Conservation (phyloP, 352 stramenopile species). For the Saprolegnia diclina region DNA sequence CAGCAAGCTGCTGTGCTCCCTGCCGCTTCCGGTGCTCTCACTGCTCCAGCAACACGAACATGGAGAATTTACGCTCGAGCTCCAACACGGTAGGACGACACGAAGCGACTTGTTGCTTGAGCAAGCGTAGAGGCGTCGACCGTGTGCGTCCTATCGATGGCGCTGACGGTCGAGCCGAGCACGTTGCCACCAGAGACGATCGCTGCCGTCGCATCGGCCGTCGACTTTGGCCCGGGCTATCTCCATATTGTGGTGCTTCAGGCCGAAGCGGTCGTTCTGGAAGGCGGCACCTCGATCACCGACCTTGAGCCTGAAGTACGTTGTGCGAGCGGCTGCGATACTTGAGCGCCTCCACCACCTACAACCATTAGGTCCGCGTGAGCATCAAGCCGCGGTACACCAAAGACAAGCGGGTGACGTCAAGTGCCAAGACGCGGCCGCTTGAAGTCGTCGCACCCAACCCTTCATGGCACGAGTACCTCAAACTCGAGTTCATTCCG, state of each 20-base stretch:
- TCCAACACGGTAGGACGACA: slow-evolving; percentile 4
- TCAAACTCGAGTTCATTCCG: slow-evolving; percentile 40
- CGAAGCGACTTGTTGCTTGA: no score
- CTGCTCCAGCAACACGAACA: not conserved
- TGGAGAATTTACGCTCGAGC: slow-evolving; percentile 1
- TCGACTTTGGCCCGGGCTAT: slow-evolving; percentile 31
- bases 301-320: slow-evolving; percentile 44
- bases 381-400: slow-evolving; percentile 46
- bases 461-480: slow-evolving; percentile 50
- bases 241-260: slow-evolving; percentile 41
- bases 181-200: not conserved
- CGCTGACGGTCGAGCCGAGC: slow-evolving; percentile 8
- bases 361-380: slow-evolving; percentile 32
- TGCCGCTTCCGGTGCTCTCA: not conserved
- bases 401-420: slow-evolving; percentile 44
- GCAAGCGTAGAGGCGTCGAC: not conserved
- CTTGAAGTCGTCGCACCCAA: slow-evolving; percentile 38
- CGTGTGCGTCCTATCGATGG: slow-evolving; percentile 1
- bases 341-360: not conserved
- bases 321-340: not conserved
- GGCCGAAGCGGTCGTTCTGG: slow-evolving; percentile 36
- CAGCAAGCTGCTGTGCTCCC: not conserved
- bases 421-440: slow-evolving; percentile 47
- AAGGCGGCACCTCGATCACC: slow-evolving; percentile 30
- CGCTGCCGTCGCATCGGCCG: not conserved